Percentiles rank a stretch among this genome's conserved stretches.
Conservation (phyloP, 208 protist genomes). For the Porcisia deanei region DNA sequence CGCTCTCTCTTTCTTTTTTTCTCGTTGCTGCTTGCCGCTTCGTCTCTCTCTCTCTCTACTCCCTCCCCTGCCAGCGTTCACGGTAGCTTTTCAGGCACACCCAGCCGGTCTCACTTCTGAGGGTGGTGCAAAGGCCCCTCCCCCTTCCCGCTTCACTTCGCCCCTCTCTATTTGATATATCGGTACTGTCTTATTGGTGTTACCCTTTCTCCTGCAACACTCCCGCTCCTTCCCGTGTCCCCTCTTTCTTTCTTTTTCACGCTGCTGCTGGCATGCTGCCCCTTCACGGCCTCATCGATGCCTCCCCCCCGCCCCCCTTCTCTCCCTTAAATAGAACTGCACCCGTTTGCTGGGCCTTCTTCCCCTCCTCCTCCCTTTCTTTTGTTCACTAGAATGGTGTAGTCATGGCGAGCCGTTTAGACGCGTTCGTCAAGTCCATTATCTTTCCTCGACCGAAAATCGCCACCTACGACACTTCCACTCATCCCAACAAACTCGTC, state of each 20-base stretch:
- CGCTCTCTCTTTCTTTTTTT: conserved; percentile 9
- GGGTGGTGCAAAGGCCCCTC: background rate
- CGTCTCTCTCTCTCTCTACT: background rate
- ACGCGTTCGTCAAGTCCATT: conserved; percentile 72
- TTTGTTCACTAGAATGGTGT: background rate
- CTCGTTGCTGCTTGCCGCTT: background rate
- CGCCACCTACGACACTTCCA: conserved; percentile 58
- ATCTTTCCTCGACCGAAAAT: conserved; percentile 64
- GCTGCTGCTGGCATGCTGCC: background rate
- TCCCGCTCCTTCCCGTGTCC: background rate
- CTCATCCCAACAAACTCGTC: conserved; percentile 41
- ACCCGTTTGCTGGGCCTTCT: background rate
- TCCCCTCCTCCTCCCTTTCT: too few species aligned
- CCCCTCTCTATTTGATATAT: background rate
- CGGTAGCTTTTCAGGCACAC: background rate
- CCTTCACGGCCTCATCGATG: background rate
- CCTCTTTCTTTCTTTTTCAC: background rate
- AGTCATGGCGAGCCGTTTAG: conserved; percentile 52
- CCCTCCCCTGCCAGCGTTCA: background rate
- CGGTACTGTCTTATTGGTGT: background rate
- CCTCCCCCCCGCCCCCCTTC: background rate
- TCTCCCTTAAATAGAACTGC: background rate
- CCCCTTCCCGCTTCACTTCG: background rate
- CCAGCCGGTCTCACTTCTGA: background rate
- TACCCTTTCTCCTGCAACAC: background rate